Evolutionary conservation across 2,329 filamentous ascomycete genomes (phyloP).

Genomic region (Diaporthe citrichinensis): DNA sequence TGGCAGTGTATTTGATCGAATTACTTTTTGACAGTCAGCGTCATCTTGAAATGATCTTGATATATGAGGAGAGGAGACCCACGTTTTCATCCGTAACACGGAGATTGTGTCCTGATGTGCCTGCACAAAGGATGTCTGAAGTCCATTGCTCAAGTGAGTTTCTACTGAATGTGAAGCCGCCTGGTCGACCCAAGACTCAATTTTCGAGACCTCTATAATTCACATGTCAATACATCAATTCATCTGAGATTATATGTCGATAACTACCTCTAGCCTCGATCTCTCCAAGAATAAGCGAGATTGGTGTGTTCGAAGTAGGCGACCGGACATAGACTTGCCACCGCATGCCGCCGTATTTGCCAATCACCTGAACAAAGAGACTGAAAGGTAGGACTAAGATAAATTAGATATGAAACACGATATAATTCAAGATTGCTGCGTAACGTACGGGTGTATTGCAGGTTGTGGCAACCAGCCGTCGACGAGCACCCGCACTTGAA

Average conservation of each 20-base stretch:
- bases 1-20: neutral
- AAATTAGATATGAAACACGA: neutral
- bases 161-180: neutral
- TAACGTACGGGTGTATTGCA: neutral
- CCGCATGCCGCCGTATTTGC: neutral
- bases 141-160: neutral
- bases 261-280: neutral
- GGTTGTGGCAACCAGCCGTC: neutral
- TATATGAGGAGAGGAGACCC: neutral
- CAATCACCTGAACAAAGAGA: neutral
- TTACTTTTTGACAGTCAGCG: neutral
- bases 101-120: neutral
- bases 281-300: neutral
- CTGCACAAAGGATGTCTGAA: neutral
- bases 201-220: neutral
- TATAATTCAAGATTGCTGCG: accelerated
- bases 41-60: neutral
- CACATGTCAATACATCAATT: neutral
- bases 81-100: neutral
- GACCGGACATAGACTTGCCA: neutral
- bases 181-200: neutral
- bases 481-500: neutral
- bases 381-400: neutral
- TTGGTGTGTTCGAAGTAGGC: neutral
- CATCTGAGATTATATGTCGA: accelerated